Conservation (phyloP, 2,329 filamentous ascomycete species). For the Diplodia seriata region DNA sequence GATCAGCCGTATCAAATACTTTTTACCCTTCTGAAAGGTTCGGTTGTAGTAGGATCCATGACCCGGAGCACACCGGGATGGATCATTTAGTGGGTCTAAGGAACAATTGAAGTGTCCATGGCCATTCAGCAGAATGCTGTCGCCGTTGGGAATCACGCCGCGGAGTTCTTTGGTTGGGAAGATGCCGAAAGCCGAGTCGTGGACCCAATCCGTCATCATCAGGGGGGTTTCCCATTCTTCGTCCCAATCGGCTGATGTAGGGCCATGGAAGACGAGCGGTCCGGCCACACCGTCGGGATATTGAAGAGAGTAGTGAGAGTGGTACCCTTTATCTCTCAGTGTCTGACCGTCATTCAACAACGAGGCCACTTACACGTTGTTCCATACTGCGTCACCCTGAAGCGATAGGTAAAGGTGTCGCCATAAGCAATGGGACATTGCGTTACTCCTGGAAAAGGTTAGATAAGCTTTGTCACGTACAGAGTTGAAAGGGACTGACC, state of each 20-base stretch:
- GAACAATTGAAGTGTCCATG: constrained; percentile 23
- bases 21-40: constrained; percentile 45
- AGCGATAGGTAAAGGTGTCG: constrained; percentile 39
- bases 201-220: constrained; percentile 69
- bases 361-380: constrained; percentile 41
- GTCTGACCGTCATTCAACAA: background rate
- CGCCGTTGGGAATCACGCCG: background rate
- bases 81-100: background rate
- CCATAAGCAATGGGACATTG: constrained; percentile 49
- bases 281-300: constrained; percentile 54
- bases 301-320: constrained; percentile 52
- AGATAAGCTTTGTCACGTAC: background rate
- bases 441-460: constrained; percentile 37
- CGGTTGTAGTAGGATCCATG: constrained; percentile 18
- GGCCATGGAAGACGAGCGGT: constrained; percentile 51
- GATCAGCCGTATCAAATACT: constrained; percentile 53
- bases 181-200: constrained; percentile 41
- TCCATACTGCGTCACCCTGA: constrained; percentile 43
- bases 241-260: constrained; percentile 58
- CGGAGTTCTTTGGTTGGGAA: constrained; percentile 21
- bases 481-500: background rate
- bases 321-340: constrained; percentile 40
- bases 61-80: constrained; percentile 20
- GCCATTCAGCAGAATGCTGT: constrained; percentile 30
- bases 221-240: constrained; percentile 66